Base-by-base conservation (phyloP, 352 stramenopile genomes). In the Globisporangium ultimum region DNA sequence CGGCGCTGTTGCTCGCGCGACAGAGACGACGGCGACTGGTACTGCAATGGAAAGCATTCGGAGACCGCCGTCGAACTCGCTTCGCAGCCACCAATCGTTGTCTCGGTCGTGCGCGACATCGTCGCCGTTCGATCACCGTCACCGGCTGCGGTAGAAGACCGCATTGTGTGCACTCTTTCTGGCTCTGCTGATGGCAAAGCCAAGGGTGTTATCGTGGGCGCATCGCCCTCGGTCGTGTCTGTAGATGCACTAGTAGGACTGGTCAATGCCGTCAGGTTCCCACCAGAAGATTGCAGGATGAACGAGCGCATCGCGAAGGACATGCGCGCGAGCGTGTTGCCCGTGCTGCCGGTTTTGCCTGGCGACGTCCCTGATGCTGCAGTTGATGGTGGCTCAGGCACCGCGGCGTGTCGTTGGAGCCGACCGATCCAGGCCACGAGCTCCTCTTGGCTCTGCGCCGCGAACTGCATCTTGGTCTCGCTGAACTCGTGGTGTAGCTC, bases 301-400 rank as follows among this genome's bases (percentile, higher is more conserved):
- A 93, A 90, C 17, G 74, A 82, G 28, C 84, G 70, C 84, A 93
- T 93, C 3, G 68, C 78, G 38, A 78, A 68, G 5, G 84, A 91
- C 84, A 93, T 93, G 17, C 84, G 71, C 15, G 78, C 71, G 34
- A 91, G 64, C 11, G 78, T 77, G 2, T 68, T 65, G 50, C 70
- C 67, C 17, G 77, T 68, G 24, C 68, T 84, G 14, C 64, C 65
- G 46, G 77, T 87, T 17, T 50, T 70, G 17, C 74, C 72, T 15
- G 60, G 76, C 47, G 70, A 53, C 4, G 80, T 55, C 21, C 62
- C 50, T n/a, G 40, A 3, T 45, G 36, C 32, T 13, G 47, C 56
- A 1, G 53, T 13, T 11, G 41, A 40, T 2, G 82, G 82, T 0
- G 78, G 74, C 21, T 87, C 78, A 0, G 82, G 80, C 2, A 74